Base-by-base conservation (phyloP, 495 filamentous ascomycete species). In the Chaetomium cochliodes region DNA sequence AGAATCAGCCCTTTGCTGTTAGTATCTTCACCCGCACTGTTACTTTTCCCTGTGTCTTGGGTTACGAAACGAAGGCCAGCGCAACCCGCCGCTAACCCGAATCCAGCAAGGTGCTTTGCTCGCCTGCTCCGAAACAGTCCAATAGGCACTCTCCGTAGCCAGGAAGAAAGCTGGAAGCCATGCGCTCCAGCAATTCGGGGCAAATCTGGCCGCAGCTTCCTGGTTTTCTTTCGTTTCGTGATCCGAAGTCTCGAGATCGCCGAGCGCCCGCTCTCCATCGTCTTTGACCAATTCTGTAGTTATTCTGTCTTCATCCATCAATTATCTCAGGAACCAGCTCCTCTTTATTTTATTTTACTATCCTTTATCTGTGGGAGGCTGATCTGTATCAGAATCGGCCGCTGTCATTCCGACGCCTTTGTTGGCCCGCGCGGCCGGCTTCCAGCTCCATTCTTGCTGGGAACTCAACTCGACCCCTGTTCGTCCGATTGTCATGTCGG, bases 31-130 rank as follows among this genome's bases (percentile, higher is more conserved):
- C 55, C 15, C 22, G 0, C 5, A 1, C 13, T 28, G 55, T 11
- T 46, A 26, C 0, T 0, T 0, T 5, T 8, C 0, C 16, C 0
- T 9, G 18, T 2, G 5, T 0, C 28, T 12, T 8, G 0, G 46
- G 5, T 2, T 28, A 25, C 13, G 49, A n/a, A 22, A 47, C 28
- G 9, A 47, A 57, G 42, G 68, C 60, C 74, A 69, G 69, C 73
- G 63, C 64, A 65, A 51, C 13, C 62, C 59, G 46, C 52, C 60
- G 28, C 30, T 50, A 23, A n/a, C 56, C 65, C 63, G 58, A 70
- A 75, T 68, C 53, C 63, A 70, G 72, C 69, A 68, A 70, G 62
- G 63, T 63, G 60, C 49, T 61, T 64, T 70, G 54, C 66, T 64
- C 53, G 60, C 57, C 63, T 69, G 15, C n/a, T 39, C 39, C 37